phyloP scores from a whole-genome alignment of 2,329 filamentous ascomycete genomes.

The Penicillium carneum region DNA sequence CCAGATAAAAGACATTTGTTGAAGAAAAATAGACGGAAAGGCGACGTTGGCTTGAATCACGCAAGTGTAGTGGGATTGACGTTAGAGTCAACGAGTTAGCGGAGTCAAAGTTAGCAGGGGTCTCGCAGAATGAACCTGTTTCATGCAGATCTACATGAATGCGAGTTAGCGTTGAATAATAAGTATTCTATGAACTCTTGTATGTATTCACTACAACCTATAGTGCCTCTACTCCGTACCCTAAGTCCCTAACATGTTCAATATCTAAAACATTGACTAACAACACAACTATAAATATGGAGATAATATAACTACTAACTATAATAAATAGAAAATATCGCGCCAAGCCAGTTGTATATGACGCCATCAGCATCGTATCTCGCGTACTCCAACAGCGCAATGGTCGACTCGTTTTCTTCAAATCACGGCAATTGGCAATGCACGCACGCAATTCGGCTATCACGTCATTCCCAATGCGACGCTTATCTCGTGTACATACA shows the following conservation, averaged over 20 bases:
- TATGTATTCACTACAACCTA: too few relatives aligned
- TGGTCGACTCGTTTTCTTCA: neutral
- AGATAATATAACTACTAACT: too few relatives aligned
- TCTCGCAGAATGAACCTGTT: neutral
- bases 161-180: too few relatives aligned
- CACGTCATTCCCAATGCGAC: slow-evolving; percentile 12
- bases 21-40: neutral
- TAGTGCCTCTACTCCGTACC: neutral
- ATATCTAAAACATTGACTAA: neutral
- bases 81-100: slow-evolving; percentile 29
- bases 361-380: neutral
- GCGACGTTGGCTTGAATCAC: slow-evolving; percentile 30
- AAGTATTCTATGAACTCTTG: too few relatives aligned
- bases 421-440: slow-evolving; percentile 5
- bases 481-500: neutral
- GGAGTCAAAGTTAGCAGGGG: neutral
- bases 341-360: neutral
- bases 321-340: too few relatives aligned
- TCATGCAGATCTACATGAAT: neutral
- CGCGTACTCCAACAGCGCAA: neutral
- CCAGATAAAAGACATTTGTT: neutral
- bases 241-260: neutral
- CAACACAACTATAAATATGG: too few relatives aligned
- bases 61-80: slow-evolving; percentile 37
- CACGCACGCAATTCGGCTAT: slow-evolving; percentile 10